These are phyloP conservation scores for Graphilbum fragrans DNA, from an alignment of 2,329 filamentous ascomycete species.

Conservation along the genomic window DNA sequence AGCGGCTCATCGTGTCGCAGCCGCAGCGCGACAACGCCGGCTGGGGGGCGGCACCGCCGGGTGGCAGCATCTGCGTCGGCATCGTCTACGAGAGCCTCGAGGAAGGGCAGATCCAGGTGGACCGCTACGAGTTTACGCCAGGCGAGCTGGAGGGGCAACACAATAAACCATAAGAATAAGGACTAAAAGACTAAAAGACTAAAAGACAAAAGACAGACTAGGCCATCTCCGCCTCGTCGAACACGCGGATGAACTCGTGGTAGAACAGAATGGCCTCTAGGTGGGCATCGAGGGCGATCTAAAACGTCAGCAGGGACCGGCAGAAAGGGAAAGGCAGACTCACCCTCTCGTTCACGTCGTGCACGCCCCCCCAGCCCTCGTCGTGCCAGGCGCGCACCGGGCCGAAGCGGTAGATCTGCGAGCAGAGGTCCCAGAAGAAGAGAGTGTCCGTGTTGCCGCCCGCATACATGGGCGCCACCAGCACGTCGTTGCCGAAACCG, in stretches of 20 bases:
- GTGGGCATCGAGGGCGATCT: constrained; percentile 1
- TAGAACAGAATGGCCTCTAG: constrained; percentile 1
- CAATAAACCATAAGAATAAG: too few relatives aligned
- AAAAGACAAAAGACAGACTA: too few relatives aligned
- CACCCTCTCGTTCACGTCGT: constrained; percentile 25
- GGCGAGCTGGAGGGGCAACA: too few relatives aligned
- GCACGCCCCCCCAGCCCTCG: constrained; percentile 19
- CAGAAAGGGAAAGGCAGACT: constrained; percentile 11
- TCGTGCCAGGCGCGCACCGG: constrained; percentile 26
- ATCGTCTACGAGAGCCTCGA: too few relatives aligned
- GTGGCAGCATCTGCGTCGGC: too few relatives aligned
- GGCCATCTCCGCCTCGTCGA: not conserved
- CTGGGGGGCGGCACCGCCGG: too few relatives aligned
- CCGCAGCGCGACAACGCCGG: too few relatives aligned
- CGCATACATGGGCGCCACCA: constrained; percentile 38
- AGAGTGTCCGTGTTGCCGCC: constrained; percentile 36
- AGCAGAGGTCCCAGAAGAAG: constrained; percentile 31
- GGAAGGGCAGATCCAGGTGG: too few relatives aligned
- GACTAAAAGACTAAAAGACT: too few relatives aligned
- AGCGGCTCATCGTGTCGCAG: too few relatives aligned
- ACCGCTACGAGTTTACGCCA: too few relatives aligned
- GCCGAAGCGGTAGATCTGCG: constrained; percentile 34
- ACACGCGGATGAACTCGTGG: constrained; percentile 2
- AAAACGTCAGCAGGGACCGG: not conserved
- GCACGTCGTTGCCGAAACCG: constrained; percentile 26